phyloP scores from a whole-genome alignment of 2,329 filamentous ascomycete species.

The Acrocalymma vagum region DNA sequence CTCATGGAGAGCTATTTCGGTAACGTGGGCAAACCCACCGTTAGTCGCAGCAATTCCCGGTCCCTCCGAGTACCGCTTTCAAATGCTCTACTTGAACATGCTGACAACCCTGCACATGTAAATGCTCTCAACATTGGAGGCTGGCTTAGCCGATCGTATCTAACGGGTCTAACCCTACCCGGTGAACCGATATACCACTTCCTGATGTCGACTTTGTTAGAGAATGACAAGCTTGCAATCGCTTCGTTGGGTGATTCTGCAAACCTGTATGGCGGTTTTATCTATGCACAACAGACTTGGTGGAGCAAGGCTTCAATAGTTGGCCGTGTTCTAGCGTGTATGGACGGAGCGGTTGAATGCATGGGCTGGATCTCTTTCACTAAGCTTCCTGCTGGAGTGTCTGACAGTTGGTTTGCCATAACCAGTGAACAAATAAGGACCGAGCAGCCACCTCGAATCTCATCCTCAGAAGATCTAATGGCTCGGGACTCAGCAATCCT shows the following conservation, averaged over 20 bases:
- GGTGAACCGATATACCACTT: conserved; percentile 63
- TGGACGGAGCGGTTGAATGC: conserved; percentile 56
- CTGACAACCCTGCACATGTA: conserved; percentile 17
- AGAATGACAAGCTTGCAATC: conserved; percentile 62
- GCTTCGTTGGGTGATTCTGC: conserved; percentile 58
- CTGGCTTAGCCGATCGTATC: conserved; percentile 65
- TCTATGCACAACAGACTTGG: conserved; percentile 59
- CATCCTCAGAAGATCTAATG: conserved; percentile 35
- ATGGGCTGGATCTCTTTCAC: conserved; percentile 64
- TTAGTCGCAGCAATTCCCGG: conserved; percentile 35
- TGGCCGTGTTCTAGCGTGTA: conserved; percentile 60
- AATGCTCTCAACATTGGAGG: conserved; percentile 51
- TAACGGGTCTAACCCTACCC: conserved; percentile 63
- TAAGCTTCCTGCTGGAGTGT: conserved; percentile 49
- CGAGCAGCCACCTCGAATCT: conserved; percentile 51
- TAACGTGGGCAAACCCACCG: conserved; percentile 30
- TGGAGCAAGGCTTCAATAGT: conserved; percentile 66
- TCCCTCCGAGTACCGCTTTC: conserved; percentile 42
- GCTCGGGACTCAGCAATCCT: conserved; percentile 45
- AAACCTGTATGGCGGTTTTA: conserved; percentile 64
- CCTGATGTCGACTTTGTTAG: conserved; percentile 64
- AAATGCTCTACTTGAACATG: conserved; percentile 20
- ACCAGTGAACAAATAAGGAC: conserved; percentile 41
- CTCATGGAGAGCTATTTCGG: conserved; percentile 47
- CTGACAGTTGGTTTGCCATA: conserved; percentile 61